Conservation (phyloP, 345 rosid genomes). For the Hibiscus syriacus region DNA sequence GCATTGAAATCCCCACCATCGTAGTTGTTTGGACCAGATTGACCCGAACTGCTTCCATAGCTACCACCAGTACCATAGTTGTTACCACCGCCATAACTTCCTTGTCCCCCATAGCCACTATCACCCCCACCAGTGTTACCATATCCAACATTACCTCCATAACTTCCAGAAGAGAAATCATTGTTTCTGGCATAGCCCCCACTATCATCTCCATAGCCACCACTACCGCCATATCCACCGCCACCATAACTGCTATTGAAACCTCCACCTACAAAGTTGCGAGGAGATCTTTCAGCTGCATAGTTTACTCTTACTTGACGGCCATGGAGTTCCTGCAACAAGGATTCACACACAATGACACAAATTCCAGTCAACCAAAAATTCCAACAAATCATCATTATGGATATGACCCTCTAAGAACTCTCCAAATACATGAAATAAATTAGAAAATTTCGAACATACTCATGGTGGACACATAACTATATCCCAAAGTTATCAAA, state of each 20-base stretch:
- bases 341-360: too few species aligned
- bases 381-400: not conserved
- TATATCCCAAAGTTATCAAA: too few species aligned
- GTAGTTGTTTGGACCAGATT: too few species aligned
- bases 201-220: not conserved
- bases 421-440: not conserved
- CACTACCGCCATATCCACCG: not conserved
- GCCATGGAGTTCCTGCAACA: conserved; percentile 85
- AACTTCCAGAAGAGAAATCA: conserved; percentile 14
- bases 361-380: not conserved
- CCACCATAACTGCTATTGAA: not conserved
- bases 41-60: too few species aligned
- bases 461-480: too few species aligned
- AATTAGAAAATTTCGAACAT: too few species aligned
- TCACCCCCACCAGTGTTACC: not conserved
- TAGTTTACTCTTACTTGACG: conserved; percentile 67
- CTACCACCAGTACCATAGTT: too few species aligned
- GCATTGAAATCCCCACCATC: too few species aligned
- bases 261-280: conserved; percentile 33
- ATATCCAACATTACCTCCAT: not conserved
- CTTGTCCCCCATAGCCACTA: conserved; percentile 6
- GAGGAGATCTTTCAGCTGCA: conserved; percentile 61
- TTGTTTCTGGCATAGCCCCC: conserved; percentile 19
- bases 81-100: too few species aligned
- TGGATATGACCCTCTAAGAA: too few species aligned